Evolutionary conservation across 805 yeast species (phyloP).

Genomic region (Barnettozyma sucrosica): DNA sequence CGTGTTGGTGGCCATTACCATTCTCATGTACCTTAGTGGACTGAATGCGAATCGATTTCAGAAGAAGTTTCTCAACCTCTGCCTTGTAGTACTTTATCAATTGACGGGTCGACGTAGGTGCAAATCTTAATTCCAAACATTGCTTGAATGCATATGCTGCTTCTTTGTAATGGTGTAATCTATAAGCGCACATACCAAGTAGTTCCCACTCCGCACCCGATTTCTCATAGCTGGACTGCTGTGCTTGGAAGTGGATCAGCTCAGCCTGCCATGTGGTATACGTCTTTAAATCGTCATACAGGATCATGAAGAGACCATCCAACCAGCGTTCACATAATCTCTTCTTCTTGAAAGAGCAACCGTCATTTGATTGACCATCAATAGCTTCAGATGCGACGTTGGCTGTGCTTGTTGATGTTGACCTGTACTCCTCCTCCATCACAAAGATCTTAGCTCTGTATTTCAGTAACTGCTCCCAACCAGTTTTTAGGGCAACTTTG

Average conservation of each 20-base stretch:
- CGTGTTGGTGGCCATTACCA: conserved; percentile 5
- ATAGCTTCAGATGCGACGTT: conserved; percentile 7
- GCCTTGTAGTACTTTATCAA: conserved; percentile 58
- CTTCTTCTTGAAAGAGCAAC: conserved; percentile 52
- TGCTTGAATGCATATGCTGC: conserved; percentile 79
- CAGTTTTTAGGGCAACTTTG: conserved; percentile 56
- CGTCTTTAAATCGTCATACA: conserved; percentile 69
- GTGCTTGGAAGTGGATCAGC: conserved; percentile 80
- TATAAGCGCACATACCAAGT: conserved; percentile 76
- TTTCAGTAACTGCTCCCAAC: conserved; percentile 65
- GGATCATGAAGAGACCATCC: conserved; percentile 61
- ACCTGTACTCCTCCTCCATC: conserved; percentile 59
- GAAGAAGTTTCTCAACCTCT: conserved; percentile 34
- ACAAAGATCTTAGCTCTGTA: conserved; percentile 60
- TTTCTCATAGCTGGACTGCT: conserved; percentile 72
- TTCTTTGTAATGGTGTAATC: conserved; percentile 82
- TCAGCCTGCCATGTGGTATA: conserved; percentile 95
- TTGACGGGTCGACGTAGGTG: conserved; percentile 73
- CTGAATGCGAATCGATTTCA: conserved; percentile 17
- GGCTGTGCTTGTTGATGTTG: conserved; percentile 19
- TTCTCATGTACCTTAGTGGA: not conserved
- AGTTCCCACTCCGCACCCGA: conserved; percentile 89
- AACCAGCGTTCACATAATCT: conserved; percentile 71
- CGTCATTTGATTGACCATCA: conserved; percentile 2
- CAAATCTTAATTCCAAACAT: conserved; percentile 69